phyloP scores from a whole-genome alignment of 495 filamentous ascomycete species.

The Talaromyces trachyspermus region DNA sequence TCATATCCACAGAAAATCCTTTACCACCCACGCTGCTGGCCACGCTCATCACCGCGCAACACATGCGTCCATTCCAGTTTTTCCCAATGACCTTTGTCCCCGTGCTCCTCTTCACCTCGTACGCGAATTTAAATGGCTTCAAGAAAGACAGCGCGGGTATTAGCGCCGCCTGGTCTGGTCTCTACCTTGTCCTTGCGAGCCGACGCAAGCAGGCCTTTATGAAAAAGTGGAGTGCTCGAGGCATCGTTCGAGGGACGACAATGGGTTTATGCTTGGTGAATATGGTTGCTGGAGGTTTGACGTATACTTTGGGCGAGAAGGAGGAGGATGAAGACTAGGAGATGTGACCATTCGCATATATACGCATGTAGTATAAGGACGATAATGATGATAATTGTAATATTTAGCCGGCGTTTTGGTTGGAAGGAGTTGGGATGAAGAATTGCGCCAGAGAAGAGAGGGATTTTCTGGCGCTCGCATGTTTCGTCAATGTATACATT shows the following conservation, averaged over 20 bases:
- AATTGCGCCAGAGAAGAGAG: too few relatives aligned
- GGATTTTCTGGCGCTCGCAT: too few relatives aligned
- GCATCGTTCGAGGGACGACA: slow-evolving; percentile 61
- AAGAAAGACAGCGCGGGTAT: slow-evolving; percentile 77
- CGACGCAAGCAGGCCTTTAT: slow-evolving; percentile 53
- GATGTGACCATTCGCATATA: background rate
- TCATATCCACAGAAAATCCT: slow-evolving; percentile 56
- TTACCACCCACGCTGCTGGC: slow-evolving; percentile 73
- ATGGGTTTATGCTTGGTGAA: slow-evolving; percentile 67
- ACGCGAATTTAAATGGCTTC: slow-evolving; percentile 71
- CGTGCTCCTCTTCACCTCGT: slow-evolving; percentile 77
- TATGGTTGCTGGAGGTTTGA: slow-evolving; percentile 59
- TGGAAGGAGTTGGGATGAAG: background rate
- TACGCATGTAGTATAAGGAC: background rate
- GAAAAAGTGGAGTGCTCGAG: slow-evolving; percentile 59
- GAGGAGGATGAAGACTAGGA: slow-evolving; percentile 41
- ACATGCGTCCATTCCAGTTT: slow-evolving; percentile 64
- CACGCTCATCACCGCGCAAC: slow-evolving; percentile 69
- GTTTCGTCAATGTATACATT: background rate
- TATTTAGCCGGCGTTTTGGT: slow-evolving; percentile 7
- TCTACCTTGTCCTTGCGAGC: slow-evolving; percentile 73
- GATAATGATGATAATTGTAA: slow-evolving; percentile 6
- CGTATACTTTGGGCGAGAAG: slow-evolving; percentile 59
- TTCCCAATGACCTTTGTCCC: slow-evolving; percentile 78
- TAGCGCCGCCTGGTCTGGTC: slow-evolving; percentile 75